Evolutionary conservation across 2,329 filamentous ascomycete genomes (phyloP), one percentile per base, ranked within the genome.

Genomic region (Curvularia verruculosa): DNA sequence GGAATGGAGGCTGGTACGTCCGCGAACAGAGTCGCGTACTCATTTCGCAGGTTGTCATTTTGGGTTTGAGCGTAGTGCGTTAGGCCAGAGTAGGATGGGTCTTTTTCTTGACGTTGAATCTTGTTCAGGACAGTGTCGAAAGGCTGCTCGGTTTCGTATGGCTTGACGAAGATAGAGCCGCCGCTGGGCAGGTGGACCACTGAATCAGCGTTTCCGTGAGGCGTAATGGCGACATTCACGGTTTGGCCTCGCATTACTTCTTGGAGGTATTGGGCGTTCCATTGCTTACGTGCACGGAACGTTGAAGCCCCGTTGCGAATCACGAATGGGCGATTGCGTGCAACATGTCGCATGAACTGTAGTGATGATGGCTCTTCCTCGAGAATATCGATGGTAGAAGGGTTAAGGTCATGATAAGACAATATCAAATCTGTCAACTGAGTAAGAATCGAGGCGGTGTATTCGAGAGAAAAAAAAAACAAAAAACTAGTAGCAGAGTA

Each of bases 171-270:
- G 21, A 79, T 39, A 4, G 74, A 56, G 7, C 64, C 64, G 3
- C 66, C 71, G 49, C 88, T 83, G 61, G 84, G 82, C 1, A 88
- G 86, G 62, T 88, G 86, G 26, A 90, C 82, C 56, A 92, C 85
- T 6, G 75, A 61, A 78, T 87, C 65, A 80, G 87, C 66, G 80
- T 84, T 79, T 79, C 90, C 90, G 43, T 79, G 73, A 1, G 90
- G 89, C n/a, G 91, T 95, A 31, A 92, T 83, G 21, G 90, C 90
- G 54, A 94, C 89, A 64, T 90, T 91, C 49, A 95, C 88, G 1
- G 75, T 75, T 51, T 84, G 80, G 3, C 81, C 81, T 5, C 75
- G 76, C 66, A 95, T 81, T 0, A 78, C 77, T 2, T 80, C 64
- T 28, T 79, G 80, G 3, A 95, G 79, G 67, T 87, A 89, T 1